These are phyloP conservation scores for Citrullus amarus DNA, from an alignment of 306 rosid species.

Conservation along the genomic window DNA sequence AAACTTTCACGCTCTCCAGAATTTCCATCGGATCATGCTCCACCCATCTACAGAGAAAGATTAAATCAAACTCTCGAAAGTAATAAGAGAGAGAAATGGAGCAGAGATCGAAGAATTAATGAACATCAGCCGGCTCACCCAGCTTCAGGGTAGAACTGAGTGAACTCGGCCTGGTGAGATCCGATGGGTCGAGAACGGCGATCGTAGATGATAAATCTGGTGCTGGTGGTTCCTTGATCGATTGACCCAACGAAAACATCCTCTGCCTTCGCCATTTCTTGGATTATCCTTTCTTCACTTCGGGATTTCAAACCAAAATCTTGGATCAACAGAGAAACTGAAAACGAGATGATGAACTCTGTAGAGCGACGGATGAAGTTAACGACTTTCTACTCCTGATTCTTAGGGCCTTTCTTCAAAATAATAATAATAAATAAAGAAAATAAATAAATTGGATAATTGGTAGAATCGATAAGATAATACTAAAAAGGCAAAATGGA, in stretches of 20 bases:
- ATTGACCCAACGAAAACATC: constrained; percentile 53
- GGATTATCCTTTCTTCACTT: neutral
- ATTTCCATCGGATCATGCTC: constrained; percentile 90
- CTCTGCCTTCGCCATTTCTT: constrained; percentile 19
- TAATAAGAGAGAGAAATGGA: neutral
- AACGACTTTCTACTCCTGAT: neutral
- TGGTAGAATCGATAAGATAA: neutral
- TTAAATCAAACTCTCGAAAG: neutral
- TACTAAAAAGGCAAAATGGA: neutral
- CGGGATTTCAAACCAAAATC: neutral
- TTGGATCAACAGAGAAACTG: neutral
- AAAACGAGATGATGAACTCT: neutral
- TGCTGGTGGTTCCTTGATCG: constrained; percentile 88
- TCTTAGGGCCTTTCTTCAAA: neutral
- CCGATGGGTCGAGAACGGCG: constrained; percentile 27
- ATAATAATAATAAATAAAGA: too few species aligned
- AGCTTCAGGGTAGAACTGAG: constrained; percentile 73
- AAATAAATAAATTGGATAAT: too few species aligned
- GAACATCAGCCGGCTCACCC: constrained; percentile 23
- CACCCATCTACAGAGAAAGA: constrained; percentile 48
- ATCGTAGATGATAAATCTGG: constrained; percentile 73
- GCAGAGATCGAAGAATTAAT: neutral
- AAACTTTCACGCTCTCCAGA: constrained; percentile 60
- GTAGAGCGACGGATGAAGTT: neutral
- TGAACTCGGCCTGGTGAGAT: constrained; percentile 84